Percentiles rank a stretch among this genome's conserved stretches.
phyloP scores from a whole-genome alignment of 257 asterid genomes.

The Petrea volubilis region DNA sequence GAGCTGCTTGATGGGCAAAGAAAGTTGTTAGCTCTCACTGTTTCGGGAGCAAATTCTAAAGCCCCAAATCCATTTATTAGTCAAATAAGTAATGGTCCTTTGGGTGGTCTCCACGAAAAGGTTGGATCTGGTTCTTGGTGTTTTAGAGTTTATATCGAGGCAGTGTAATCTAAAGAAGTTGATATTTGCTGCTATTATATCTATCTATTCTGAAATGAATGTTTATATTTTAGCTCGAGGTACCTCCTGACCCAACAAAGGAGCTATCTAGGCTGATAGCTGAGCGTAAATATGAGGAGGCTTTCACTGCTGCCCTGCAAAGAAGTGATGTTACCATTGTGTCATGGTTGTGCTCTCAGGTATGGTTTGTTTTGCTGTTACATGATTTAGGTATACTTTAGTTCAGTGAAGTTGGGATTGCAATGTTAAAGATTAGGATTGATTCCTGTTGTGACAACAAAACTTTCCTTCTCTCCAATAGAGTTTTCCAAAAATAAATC shows the following conservation, averaged over 20 bases:
- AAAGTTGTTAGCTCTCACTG: slow-evolving; percentile 77
- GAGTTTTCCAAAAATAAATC: neutral
- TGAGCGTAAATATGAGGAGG: slow-evolving; percentile 91
- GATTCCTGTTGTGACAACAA: neutral
- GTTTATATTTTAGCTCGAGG: slow-evolving; percentile 58
- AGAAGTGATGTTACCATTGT: slow-evolving; percentile 84
- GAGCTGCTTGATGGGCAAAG: slow-evolving; percentile 93
- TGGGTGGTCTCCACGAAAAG: slow-evolving; percentile 81
- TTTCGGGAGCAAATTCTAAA: slow-evolving; percentile 70
- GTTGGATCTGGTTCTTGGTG: slow-evolving; percentile 37
- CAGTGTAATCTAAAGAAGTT: neutral
- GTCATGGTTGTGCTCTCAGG: slow-evolving; percentile 98
- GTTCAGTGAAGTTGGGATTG: slow-evolving; percentile 1
- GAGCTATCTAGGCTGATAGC: slow-evolving; percentile 79
- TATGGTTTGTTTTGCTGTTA: slow-evolving; percentile 26
- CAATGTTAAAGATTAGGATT: neutral
- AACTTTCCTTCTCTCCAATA: neutral
- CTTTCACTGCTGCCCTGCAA: slow-evolving; percentile 86
- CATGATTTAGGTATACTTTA: neutral
- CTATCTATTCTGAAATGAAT: slow-evolving; percentile 22
- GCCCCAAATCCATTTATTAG: slow-evolving; percentile 56
- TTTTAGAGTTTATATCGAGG: neutral
- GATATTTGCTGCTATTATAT: neutral
- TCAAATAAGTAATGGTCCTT: slow-evolving; percentile 86
- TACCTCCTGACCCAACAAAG: slow-evolving; percentile 88